These are phyloP conservation scores for Pseudocercospora musae DNA, from an alignment of 2,329 filamentous ascomycete species.

Conservation along the genomic window DNA sequence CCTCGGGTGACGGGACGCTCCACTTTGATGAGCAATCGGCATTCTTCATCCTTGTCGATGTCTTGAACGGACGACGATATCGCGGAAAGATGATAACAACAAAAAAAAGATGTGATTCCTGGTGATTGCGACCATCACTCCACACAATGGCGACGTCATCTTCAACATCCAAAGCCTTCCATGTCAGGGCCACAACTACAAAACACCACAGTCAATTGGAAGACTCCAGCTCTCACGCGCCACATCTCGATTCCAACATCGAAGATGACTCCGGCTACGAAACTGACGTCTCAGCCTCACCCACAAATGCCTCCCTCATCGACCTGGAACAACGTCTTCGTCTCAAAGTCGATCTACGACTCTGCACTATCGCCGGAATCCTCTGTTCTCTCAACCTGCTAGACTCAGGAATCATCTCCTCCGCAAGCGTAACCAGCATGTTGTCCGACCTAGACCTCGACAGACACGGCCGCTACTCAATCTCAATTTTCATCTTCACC, in stretches of 20 bases:
- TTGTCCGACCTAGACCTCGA: conserved; percentile 60
- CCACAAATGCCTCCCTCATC: background rate
- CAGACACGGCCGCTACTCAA: conserved; percentile 61
- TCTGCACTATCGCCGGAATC: conserved; percentile 69
- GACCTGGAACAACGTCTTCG: conserved; percentile 48
- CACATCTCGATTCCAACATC: background rate
- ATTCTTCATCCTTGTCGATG: background rate
- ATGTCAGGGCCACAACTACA: background rate
- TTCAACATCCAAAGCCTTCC: background rate
- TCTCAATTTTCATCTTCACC: conserved; percentile 72
- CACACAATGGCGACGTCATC: background rate
- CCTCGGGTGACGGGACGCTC: background rate
- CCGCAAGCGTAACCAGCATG: conserved; percentile 67
- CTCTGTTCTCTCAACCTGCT: conserved; percentile 67
- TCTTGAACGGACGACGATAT: background rate
- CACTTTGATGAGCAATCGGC: background rate
- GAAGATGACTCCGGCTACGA: background rate
- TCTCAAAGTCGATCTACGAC: conserved; percentile 62
- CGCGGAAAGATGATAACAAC: background rate
- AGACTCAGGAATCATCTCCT: conserved; percentile 67
- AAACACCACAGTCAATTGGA: background rate
- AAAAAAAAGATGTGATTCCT: background rate
- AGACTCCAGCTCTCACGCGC: background rate
- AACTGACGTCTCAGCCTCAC: background rate
- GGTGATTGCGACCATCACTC: background rate